Base-by-base conservation (phyloP, 345 rosid species). In the Firmiana major region DNA sequence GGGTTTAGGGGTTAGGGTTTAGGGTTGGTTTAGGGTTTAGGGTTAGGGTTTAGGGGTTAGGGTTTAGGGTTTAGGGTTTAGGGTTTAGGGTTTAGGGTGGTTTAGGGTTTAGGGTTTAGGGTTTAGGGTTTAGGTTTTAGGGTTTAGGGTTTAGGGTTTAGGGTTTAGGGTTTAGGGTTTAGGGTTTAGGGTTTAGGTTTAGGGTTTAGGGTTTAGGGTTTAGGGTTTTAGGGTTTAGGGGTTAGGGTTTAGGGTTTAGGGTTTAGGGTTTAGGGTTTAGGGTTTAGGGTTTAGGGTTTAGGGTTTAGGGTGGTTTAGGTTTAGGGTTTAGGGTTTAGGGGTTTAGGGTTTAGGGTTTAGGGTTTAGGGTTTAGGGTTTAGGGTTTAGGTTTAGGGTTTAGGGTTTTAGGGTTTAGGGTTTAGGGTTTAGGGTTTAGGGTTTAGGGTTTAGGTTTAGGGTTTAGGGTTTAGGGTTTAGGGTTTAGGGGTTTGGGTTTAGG, bases 121-220 rank as follows among this genome's bases (percentile, higher is more conserved):
- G 43, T 40, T 40, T 40, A 40, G 43, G 43, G 43, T 40, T 40
- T 40, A 40, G 43, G 43, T 8, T 40, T 40, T 40, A 40, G 43
- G 43, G 43, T 40, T 40, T 40, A 40, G 43, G 43, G 34, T 6
- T 40, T 66, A 40, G 43, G 75, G 79, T 74, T 68, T 66, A 55
- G 40, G 79, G 79, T 64, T 77, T 68, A 54, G 68, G 79, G 79
- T 74, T 68, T 77, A 24, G 55, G 79, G 79, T 74, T 77, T 77
- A 24, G 55, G 79, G 79, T 70, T 77, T 77, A 9, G 19, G 79
- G 75, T 31, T 73, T 73, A 9, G 15, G 59, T 1, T 31, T 1
- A 1, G 1, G 34, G 34, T 1, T 31, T 31, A 1, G 3, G 34
- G 34, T 1, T 31, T 31, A 31, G 34, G 34, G 75, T 31, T 51